Base-by-base conservation (phyloP, 169 alveolate genomes). In the Perkinsus olseni region DNA sequence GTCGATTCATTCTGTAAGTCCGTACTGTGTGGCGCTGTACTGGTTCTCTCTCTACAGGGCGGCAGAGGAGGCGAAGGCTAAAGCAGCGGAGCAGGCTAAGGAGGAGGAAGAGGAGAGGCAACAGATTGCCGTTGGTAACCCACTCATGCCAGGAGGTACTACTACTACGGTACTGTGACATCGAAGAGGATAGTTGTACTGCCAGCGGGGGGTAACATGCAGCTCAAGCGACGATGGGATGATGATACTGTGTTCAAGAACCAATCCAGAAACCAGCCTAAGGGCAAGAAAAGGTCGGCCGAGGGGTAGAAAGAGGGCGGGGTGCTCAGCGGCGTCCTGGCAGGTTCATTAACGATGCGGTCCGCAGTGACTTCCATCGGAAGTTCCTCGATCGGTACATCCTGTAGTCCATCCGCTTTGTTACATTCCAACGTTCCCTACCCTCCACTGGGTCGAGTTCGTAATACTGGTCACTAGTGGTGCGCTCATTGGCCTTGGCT, bases 321-420 rank as follows among this genome's bases (percentile, higher is more conserved):
- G 50, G 50, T 40, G 11, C 50, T n/a, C n/a, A 40, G 21, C 11
- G 11, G 50, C 11, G 21, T 62, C 37, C 17, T 62, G 34, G 96
- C 95, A 96, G 98, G 93, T 98, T 98, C 94, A 96, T 98, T 38
- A 98, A 98, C 95, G 99, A 98, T 94, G 97, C 97, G 50, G 98
- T 97, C 34, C 96, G 98, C 93, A 96, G 98, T 94, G 98, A 98
- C 93, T 97, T 98, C 94, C 98, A 98, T 92, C 95, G 96, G 92
- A 96, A 96, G 74, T 97, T 97, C 93, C 91, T 98, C 38, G 95
- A 94, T 94, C 96, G 95, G 93, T 97, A 95, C 91, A 96, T 97
- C 34, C 92, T 34, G 90, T 94, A 62, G 82, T 13, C 82, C 13
- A 21, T 24, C 28, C 82, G 37, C 31, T 28, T 1, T 62, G 31